Percentiles rank a stretch among this genome's conserved stretches.
These are phyloP conservation scores for Onygenales sp. DNA, from an alignment of 2,329 filamentous ascomycete species.

Conservation along the genomic window DNA sequence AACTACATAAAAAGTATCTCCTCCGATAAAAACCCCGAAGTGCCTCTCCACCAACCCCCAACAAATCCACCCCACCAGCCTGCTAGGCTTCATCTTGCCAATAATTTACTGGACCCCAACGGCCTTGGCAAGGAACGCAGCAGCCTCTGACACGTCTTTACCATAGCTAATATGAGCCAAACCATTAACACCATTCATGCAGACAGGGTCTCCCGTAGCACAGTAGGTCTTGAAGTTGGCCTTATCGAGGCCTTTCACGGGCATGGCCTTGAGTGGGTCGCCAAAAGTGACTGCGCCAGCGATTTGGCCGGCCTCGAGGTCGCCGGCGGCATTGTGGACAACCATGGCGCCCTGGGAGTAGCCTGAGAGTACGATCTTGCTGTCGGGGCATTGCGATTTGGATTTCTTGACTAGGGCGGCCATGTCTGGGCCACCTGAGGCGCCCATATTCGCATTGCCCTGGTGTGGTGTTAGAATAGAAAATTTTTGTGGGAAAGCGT, in stretches of 20 bases:
- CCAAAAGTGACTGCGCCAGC: conserved; percentile 35
- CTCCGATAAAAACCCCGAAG: no score
- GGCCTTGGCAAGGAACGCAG: conserved; percentile 24
- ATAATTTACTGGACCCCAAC: conserved; percentile 4
- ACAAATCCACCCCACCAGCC: background rate
- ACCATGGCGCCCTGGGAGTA: conserved; percentile 26
- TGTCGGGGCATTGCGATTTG: conserved; percentile 20
- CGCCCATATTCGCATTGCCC: conserved; percentile 20
- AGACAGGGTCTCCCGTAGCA: conserved; percentile 42
- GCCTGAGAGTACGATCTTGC: conserved; percentile 23
- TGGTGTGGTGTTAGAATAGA: conserved; percentile 1
- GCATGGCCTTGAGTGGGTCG: conserved; percentile 35
- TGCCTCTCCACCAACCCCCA: no score
- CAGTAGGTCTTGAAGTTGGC: conserved; percentile 41
- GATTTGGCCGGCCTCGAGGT: conserved; percentile 23
- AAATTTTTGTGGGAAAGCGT: background rate
- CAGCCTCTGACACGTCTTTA: conserved; percentile 24
- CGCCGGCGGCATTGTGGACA: conserved; percentile 21
- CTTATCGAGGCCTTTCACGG: conserved; percentile 28
- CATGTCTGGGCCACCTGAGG: conserved; percentile 20
- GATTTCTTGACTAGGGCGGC: conserved; percentile 19
- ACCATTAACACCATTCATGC: conserved; percentile 34
- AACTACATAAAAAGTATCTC: no score
- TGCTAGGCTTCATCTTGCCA: background rate
- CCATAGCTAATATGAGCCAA: conserved; percentile 35